These are phyloP conservation scores for Coniosporium apollinis DNA, from an alignment of 495 filamentous ascomycete genomes.

Conservation along the genomic window DNA sequence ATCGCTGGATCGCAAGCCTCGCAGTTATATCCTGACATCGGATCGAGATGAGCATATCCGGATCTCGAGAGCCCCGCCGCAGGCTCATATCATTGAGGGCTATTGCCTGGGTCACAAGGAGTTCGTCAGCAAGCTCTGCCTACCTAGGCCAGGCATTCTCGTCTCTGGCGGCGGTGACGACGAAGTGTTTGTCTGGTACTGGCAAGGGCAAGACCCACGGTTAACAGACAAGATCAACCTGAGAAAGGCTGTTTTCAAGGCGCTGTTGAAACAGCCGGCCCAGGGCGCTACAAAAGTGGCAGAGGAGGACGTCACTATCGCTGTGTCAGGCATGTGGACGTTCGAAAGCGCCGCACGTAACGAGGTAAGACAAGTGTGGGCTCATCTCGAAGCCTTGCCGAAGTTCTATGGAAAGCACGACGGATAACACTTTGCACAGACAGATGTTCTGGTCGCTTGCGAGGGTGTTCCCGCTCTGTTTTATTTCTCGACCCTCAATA, in stretches of 20 bases:
- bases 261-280: constrained; percentile 6
- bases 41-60: constrained; percentile 97
- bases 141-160: constrained; percentile 42
- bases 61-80: constrained; percentile 65
- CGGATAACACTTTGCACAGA: constrained; percentile 1
- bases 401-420: neutral
- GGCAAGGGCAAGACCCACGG: constrained; percentile 43
- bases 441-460: constrained; percentile 15
- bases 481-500: constrained; percentile 1
- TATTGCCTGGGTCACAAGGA: constrained; percentile 76
- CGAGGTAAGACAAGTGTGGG: too few species aligned
- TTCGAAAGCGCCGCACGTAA: neutral
- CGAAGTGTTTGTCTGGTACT: constrained; percentile 66
- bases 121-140: constrained; percentile 61
- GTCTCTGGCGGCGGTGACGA: constrained; percentile 80
- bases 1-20: constrained; percentile 12
- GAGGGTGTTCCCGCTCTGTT: constrained; percentile 20
- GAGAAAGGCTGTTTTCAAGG: constrained; percentile 22
- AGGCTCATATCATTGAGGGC: constrained; percentile 73
- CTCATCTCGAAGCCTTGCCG: too few species aligned
- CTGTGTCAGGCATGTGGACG: constrained; percentile 1
- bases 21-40: constrained; percentile 65
- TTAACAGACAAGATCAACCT: constrained; percentile 38
- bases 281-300: neutral
- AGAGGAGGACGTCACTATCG: neutral